phyloP scores from a whole-genome alignment of 305 asterid species.

The Plantago coronopus region DNA sequence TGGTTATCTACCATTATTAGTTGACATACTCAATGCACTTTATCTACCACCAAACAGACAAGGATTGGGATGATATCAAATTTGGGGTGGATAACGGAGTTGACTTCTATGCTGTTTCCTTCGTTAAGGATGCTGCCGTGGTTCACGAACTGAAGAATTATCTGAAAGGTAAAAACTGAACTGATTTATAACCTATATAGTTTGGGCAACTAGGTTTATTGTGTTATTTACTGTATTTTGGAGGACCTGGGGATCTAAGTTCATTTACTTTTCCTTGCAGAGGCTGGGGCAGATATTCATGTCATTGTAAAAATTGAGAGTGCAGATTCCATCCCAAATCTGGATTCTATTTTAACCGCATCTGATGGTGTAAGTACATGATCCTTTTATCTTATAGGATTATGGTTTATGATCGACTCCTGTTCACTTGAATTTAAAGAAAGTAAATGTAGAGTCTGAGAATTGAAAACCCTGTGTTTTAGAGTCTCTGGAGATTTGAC shows the following conservation, averaged over 20 bases:
- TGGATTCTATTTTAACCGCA: slow-evolving; percentile 84
- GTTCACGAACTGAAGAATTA: slow-evolving; percentile 88
- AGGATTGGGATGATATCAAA: slow-evolving; percentile 97
- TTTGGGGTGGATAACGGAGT: slow-evolving; percentile 90
- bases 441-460: neutral
- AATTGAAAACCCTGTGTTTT: neutral
- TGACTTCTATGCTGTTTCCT: slow-evolving; percentile 93
- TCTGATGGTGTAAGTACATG: slow-evolving; percentile 82
- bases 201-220: neutral
- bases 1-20: slow-evolving; percentile 3
- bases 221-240: slow-evolving; percentile 2
- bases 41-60: slow-evolving; percentile 51
- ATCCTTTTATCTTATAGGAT: slow-evolving; percentile 5
- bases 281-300: slow-evolving; percentile 83
- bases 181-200: neutral
- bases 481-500: neutral
- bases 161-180: slow-evolving; percentile 51
- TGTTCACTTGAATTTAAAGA: slow-evolving; percentile 6
- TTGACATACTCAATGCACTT: slow-evolving; percentile 22
- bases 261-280: slow-evolving; percentile 40
- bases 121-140: slow-evolving; percentile 95
- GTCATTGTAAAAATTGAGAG: slow-evolving; percentile 96
- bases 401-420: slow-evolving; percentile 2
- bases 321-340: slow-evolving; percentile 91
- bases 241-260: neutral